Percentiles rank a stretch among this genome's conserved stretches.
Conservation (phyloP, 2,329 filamentous ascomycete genomes). For the Ophiosphaerella narmari region DNA sequence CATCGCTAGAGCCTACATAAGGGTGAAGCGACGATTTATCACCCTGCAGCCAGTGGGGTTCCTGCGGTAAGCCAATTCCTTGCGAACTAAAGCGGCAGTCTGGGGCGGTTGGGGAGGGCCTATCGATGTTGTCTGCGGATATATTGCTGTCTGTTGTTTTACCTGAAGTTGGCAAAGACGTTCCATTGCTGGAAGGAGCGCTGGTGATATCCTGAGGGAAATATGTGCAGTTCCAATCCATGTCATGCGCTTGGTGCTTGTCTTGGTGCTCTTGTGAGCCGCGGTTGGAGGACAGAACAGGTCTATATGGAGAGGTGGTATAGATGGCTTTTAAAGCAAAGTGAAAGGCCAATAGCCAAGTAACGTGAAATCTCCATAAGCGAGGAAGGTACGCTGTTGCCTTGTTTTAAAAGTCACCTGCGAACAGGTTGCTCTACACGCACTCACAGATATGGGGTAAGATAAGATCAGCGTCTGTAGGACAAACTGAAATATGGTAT, state of each 20-base stretch:
- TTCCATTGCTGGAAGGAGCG: background rate
- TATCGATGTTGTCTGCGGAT: background rate
- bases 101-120: background rate
- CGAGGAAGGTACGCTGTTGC: too few species aligned
- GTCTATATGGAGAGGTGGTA: too few species aligned
- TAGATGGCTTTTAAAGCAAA: too few species aligned
- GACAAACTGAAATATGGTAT: too few species aligned
- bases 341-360: too few species aligned
- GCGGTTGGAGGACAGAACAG: too few species aligned
- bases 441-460: too few species aligned
- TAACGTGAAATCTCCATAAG: too few species aligned
- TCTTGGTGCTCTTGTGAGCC: too few species aligned
- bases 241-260: background rate
- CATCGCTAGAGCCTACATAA: background rate
- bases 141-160: background rate
- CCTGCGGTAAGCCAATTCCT: background rate
- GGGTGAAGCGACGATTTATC: background rate
- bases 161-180: background rate
- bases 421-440: too few species aligned
- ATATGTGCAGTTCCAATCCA: background rate
- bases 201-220: background rate
- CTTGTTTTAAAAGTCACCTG: too few species aligned
- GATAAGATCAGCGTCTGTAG: too few species aligned
- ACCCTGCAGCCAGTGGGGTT: background rate
- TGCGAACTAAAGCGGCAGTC: background rate